Evolutionary conservation across 768 basidiomycete species (phyloP).

Genomic region (Leccinellum luteum): DNA sequence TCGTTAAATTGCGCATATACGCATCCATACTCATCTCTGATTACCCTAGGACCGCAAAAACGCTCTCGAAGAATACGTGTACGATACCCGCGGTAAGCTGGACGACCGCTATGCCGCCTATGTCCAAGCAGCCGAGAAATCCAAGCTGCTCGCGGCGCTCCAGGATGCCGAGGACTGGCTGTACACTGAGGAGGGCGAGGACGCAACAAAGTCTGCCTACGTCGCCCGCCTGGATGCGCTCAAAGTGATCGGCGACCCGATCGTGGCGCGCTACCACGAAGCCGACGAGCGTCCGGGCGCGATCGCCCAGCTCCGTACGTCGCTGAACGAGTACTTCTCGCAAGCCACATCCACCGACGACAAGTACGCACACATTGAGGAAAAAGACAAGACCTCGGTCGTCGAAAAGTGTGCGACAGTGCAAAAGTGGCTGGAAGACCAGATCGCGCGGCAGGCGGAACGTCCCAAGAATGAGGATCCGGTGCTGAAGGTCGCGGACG

Average conservation of each 20-base stretch:
- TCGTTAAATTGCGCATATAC: slow-evolving; percentile 11
- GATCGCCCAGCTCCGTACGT: slow-evolving; percentile 77
- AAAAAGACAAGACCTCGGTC: slow-evolving; percentile 80
- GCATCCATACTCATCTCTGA: not conserved
- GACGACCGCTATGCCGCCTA: slow-evolving; percentile 82
- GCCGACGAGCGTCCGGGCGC: slow-evolving; percentile 74
- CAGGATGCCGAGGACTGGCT: slow-evolving; percentile 93
- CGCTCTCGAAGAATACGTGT: slow-evolving; percentile 97
- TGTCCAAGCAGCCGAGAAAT: slow-evolving; percentile 75
- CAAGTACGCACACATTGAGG: slow-evolving; percentile 84
- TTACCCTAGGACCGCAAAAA: slow-evolving; percentile 88
- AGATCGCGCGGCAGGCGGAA: slow-evolving; percentile 83
- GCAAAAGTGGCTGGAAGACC: slow-evolving; percentile 96
- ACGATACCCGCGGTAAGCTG: slow-evolving; percentile 90
- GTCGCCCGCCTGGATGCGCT: slow-evolving; percentile 77
- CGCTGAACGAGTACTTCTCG: slow-evolving; percentile 80
- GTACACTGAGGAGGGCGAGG: slow-evolving; percentile 95
- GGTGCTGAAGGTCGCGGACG: slow-evolving; percentile 76
- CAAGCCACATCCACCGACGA: slow-evolving; percentile 85
- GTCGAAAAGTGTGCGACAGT: slow-evolving; percentile 88
- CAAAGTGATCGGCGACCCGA: slow-evolving; percentile 80
- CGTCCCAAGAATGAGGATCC: slow-evolving; percentile 86
- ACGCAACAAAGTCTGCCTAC: slow-evolving; percentile 95
- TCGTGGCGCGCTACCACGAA: slow-evolving; percentile 81
- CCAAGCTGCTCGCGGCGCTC: slow-evolving; percentile 65